A percentile compares a stretch with the other conserved stretches of the same genome.
These are phyloP conservation scores for Hirsutella thompsonii DNA, from an alignment of 2,329 filamentous ascomycete genomes.

Conservation along the genomic window DNA sequence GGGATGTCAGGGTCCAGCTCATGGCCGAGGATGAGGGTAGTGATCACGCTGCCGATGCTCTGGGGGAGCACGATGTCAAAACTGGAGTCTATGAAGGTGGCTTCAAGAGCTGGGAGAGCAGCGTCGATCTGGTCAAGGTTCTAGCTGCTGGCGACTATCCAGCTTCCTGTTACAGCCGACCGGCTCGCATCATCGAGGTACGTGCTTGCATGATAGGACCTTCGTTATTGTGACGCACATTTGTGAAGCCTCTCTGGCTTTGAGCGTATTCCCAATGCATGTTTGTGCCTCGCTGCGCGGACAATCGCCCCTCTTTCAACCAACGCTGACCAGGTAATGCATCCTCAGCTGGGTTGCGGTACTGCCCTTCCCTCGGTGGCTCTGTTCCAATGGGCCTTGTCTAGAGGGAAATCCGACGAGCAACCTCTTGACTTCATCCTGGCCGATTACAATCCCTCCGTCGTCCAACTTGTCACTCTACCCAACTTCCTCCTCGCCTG, in stretches of 20 bases:
- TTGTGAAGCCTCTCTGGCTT: too few relatives aligned
- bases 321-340: too few relatives aligned
- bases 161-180: slow-evolving; percentile 16
- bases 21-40: slow-evolving; percentile 56
- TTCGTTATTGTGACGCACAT: too few relatives aligned
- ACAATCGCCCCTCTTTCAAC: too few relatives aligned
- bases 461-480: slow-evolving; percentile 65
- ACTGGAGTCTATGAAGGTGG: slow-evolving; percentile 77
- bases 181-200: slow-evolving; percentile 40
- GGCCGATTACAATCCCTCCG: slow-evolving; percentile 69
- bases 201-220: neutral
- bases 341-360: slow-evolving; percentile 57
- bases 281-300: too few relatives aligned
- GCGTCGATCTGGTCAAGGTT: slow-evolving; percentile 65
- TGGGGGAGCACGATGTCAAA: slow-evolving; percentile 62
- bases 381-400: slow-evolving; percentile 49
- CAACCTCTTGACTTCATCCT: slow-evolving; percentile 46
- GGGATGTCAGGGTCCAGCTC: slow-evolving; percentile 69
- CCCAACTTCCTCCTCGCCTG: slow-evolving; percentile 67
- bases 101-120: slow-evolving; percentile 86
- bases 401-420: slow-evolving; percentile 10
- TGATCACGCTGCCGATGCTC: slow-evolving; percentile 24
- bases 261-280: too few relatives aligned
- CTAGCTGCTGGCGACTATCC: slow-evolving; percentile 30
- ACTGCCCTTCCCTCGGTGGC: slow-evolving; percentile 62